Evolutionary conservation across 2,329 filamentous ascomycete genomes (phyloP).

Genomic region (Stemphylium lycopersici): DNA sequence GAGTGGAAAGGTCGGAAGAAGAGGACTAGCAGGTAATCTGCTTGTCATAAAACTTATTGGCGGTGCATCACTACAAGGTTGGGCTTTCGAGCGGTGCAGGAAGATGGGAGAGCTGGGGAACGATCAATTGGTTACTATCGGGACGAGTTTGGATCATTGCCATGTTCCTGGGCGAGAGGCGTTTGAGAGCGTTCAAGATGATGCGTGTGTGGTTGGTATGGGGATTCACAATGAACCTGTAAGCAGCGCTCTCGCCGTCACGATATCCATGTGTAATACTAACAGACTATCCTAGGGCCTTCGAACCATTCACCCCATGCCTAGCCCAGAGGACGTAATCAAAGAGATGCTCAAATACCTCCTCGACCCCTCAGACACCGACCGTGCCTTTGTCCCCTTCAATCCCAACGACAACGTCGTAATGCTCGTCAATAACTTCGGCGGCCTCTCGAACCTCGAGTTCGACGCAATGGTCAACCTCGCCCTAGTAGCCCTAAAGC

Average conservation of each 20-base stretch:
- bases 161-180: slow-evolving; percentile 59
- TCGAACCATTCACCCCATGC: slow-evolving; percentile 55
- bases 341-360: slow-evolving; percentile 57
- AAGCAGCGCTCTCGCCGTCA: slow-evolving; percentile 9
- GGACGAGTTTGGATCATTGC: slow-evolving; percentile 59
- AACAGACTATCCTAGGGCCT: slow-evolving; percentile 44
- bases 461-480: slow-evolving; percentile 56
- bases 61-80: slow-evolving; percentile 53
- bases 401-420: slow-evolving; percentile 53
- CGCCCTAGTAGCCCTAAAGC: slow-evolving; percentile 49
- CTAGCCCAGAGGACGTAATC: slow-evolving; percentile 56
- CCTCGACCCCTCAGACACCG: slow-evolving; percentile 54
- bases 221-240: slow-evolving; percentile 61
- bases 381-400: slow-evolving; percentile 58
- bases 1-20: slow-evolving; percentile 56
- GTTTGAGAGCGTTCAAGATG: slow-evolving; percentile 55
- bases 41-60: slow-evolving; percentile 57
- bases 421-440: slow-evolving; percentile 58
- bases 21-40: slow-evolving; percentile 59
- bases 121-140: slow-evolving; percentile 57
- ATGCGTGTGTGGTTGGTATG: slow-evolving; percentile 52
- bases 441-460: slow-evolving; percentile 56
- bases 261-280: neutral
- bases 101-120: slow-evolving; percentile 54
- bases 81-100: slow-evolving; percentile 54